phyloP scores from a whole-genome alignment of 1,284 basidiomycete species.

The Laetiporus sulphureus region DNA sequence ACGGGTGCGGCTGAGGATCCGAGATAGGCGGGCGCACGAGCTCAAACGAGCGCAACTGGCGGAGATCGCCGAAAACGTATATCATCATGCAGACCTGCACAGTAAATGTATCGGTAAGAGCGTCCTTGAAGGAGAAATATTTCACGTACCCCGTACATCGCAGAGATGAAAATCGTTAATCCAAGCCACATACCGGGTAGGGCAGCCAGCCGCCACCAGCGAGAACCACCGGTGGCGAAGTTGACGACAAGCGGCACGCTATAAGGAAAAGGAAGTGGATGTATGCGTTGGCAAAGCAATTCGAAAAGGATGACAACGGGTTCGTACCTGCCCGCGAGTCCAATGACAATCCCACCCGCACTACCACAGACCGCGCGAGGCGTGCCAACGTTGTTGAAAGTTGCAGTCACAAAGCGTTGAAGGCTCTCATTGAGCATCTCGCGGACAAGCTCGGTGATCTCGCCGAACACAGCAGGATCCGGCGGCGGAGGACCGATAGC shows the following conservation, averaged over 20 bases:
- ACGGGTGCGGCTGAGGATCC: conserved; percentile 31
- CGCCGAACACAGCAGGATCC: conserved; percentile 55
- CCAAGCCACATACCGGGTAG: conserved; percentile 68
- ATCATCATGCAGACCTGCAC: conserved; percentile 55
- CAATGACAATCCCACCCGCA: conserved; percentile 43
- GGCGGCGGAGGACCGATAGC: conserved; percentile 29
- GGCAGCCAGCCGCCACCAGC: conserved; percentile 54
- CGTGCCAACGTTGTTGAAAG: conserved; percentile 72
- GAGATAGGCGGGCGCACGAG: conserved; percentile 58
- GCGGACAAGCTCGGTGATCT: conserved; percentile 49
- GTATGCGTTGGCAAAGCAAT: neutral
- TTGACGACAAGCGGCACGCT: conserved; percentile 47
- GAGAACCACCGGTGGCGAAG: conserved; percentile 34
- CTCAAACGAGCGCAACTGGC: conserved; percentile 73
- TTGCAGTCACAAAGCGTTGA: conserved; percentile 59
- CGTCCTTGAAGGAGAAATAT: too few relatives aligned
- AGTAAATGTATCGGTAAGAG: too few relatives aligned
- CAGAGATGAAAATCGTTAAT: conserved; percentile 52
- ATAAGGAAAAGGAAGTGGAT: conserved; percentile 20
- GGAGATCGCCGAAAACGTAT: conserved; percentile 74
- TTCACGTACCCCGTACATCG: conserved; percentile 53
- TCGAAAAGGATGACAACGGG: neutral
- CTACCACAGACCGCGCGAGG: conserved; percentile 64
- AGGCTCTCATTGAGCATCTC: conserved; percentile 58
- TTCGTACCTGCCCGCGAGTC: conserved; percentile 22